These are phyloP conservation scores for Echeveria elegans DNA, from an alignment of 164 flowering plant species.

Conservation along the genomic window DNA sequence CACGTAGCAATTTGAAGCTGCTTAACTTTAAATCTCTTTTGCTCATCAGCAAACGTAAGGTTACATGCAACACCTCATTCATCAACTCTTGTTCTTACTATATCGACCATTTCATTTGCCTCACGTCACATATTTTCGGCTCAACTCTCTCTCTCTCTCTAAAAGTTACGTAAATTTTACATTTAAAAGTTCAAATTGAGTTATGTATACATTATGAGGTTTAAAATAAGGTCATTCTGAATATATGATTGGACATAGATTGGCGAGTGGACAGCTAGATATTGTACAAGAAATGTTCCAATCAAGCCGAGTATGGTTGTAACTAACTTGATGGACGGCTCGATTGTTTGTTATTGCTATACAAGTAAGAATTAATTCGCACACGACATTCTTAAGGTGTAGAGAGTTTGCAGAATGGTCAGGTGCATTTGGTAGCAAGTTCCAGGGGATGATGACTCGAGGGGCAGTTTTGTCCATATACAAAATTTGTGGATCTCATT, in stretches of 20 bases:
- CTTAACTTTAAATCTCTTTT: neutral
- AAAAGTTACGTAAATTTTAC: neutral
- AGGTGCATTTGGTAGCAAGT: neutral
- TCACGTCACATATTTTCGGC: slow-evolving; percentile 18
- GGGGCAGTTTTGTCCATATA: neutral
- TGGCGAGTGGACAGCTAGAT: too few relatives aligned
- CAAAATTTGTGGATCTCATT: neutral
- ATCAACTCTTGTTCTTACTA: slow-evolving; percentile 10
- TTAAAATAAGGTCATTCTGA: too few relatives aligned
- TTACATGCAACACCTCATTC: slow-evolving; percentile 7
- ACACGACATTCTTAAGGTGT: neutral
- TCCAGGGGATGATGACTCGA: neutral
- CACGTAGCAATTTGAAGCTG: slow-evolving; percentile 17
- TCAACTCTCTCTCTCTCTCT: neutral
- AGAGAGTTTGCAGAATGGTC: neutral
- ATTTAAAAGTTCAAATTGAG: neutral
- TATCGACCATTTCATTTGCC: slow-evolving; percentile 17
- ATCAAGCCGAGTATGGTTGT: neutral
- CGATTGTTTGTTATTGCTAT: neutral
- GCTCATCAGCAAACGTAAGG: slow-evolving; percentile 17
- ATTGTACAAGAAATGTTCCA: too few relatives aligned
- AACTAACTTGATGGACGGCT: neutral
- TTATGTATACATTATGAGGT: neutral
- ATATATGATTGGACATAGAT: too few relatives aligned
- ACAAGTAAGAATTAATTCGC: neutral